Conservation (phyloP, 2,329 filamentous ascomycete species). For the Ophiostoma himal-ulmi region DNA sequence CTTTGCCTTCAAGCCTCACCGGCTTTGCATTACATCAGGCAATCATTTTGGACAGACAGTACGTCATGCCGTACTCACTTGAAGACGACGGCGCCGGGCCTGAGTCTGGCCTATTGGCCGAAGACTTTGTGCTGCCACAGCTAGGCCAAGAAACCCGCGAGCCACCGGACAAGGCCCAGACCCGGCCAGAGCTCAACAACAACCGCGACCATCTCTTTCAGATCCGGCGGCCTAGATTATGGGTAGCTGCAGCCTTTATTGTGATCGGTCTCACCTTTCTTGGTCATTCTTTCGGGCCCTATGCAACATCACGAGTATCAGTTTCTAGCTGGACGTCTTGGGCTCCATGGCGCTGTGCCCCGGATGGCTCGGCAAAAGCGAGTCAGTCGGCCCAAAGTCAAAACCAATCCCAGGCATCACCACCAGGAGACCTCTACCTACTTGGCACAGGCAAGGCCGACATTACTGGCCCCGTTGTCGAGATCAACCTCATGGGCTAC, state of each 20-base stretch:
- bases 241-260: neutral
- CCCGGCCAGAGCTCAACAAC: neutral
- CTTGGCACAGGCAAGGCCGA: slow-evolving; percentile 50
- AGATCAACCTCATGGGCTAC: slow-evolving; percentile 88
- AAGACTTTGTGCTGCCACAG: neutral
- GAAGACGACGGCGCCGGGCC: neutral
- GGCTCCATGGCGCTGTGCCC: neutral
- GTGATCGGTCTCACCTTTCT: neutral
- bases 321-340: neutral
- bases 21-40: neutral
- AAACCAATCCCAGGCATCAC: neutral
- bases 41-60: no score
- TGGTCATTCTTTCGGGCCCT: neutral
- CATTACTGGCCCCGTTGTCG: slow-evolving; percentile 67
- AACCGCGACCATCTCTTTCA: neutral
- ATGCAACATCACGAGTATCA: neutral
- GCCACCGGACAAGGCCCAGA: neutral
- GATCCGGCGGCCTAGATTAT: neutral
- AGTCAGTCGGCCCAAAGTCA: neutral
- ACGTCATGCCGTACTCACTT: neutral
- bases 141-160: neutral
- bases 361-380: neutral
- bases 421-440: slow-evolving; percentile 35
- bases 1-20: neutral
- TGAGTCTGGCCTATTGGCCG: neutral